phyloP scores from a whole-genome alignment of 2,329 filamentous ascomycete genomes.

The Pseudonectria buxi region DNA sequence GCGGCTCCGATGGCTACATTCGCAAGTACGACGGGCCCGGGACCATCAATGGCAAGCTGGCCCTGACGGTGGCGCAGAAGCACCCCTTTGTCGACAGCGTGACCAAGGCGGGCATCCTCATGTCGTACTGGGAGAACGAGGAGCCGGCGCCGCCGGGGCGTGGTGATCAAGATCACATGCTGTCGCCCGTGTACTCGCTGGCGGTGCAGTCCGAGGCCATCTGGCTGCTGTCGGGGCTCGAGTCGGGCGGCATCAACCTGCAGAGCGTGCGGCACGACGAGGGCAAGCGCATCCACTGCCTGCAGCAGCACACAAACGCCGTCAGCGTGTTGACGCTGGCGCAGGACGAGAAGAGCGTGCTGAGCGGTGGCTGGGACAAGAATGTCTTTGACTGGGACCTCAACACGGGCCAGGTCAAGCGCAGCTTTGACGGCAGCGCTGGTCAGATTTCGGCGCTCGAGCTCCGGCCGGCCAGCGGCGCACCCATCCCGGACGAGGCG shows the following conservation, averaged over 20 bases:
- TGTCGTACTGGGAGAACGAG: slow-evolving; percentile 99
- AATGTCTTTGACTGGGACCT: slow-evolving; percentile 91
- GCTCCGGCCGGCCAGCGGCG: slow-evolving; percentile 67
- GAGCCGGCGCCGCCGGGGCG: slow-evolving; percentile 50
- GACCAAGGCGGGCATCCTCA: slow-evolving; percentile 84
- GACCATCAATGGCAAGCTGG: slow-evolving; percentile 89
- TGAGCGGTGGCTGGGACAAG: slow-evolving; percentile 97
- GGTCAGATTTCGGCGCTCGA: slow-evolving; percentile 87
- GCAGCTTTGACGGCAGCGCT: slow-evolving; percentile 69
- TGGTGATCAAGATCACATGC: slow-evolving; percentile 49
- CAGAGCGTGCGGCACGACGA: slow-evolving; percentile 93
- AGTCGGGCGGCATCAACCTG: slow-evolving; percentile 87
- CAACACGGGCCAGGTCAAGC: slow-evolving; percentile 70
- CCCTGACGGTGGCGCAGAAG: slow-evolving; percentile 87
- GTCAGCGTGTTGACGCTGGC: slow-evolving; percentile 81
- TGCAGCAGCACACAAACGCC: slow-evolving; percentile 81
- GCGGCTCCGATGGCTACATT: slow-evolving; percentile 91
- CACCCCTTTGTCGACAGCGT: slow-evolving; percentile 98
- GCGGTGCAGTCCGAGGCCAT: slow-evolving; percentile 84
- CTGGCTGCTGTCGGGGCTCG: slow-evolving; percentile 85
- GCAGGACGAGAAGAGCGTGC: slow-evolving; percentile 75
- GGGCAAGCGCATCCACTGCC: slow-evolving; percentile 75
- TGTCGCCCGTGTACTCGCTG: slow-evolving; percentile 92
- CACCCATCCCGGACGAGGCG: slow-evolving; percentile 69
- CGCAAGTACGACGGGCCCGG: slow-evolving; percentile 94